Conservation (phyloP, 2,329 filamentous ascomycete genomes). For the Neofusicoccum parvum region DNA sequence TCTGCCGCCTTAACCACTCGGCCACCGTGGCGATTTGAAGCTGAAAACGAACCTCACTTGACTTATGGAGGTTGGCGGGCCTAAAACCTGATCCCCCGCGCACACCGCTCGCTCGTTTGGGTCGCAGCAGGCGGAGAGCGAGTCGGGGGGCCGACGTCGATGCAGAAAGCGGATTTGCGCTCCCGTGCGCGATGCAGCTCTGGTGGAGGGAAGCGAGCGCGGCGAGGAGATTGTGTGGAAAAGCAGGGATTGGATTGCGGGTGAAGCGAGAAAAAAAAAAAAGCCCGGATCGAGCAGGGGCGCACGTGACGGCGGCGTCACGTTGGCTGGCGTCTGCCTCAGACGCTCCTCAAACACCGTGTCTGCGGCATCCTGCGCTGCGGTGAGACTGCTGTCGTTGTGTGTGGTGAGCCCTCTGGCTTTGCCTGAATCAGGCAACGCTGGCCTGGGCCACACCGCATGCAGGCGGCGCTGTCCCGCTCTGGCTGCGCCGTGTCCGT, state of each 20-base stretch:
- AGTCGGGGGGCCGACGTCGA: no score
- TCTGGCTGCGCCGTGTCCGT: no score
- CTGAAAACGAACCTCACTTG: background rate
- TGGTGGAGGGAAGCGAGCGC: no score
- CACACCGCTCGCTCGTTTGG: no score
- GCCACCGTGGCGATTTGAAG: slow-evolving; percentile 17
- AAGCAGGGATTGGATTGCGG: background rate
- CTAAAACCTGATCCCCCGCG: background rate
- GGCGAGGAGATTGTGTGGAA: background rate
- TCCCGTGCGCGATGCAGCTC: no score
- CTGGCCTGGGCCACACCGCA: background rate
- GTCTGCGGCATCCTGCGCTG: background rate
- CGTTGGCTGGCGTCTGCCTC: background rate
- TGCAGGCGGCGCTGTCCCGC: background rate
- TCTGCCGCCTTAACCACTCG: slow-evolving; percentile 21
- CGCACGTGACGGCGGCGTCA: background rate
- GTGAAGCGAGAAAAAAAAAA: background rate
- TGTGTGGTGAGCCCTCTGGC: background rate
- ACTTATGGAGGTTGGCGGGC: background rate
- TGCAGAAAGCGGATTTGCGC: background rate
- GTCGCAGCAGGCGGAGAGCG: background rate
- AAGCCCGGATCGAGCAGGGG: background rate
- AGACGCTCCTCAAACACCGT: background rate
- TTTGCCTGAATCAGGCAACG: background rate
- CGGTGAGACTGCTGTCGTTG: background rate